A percentile compares a stretch with the other conserved stretches of the same genome.
These are phyloP conservation scores for Hypoxylon sp. DNA, from an alignment of 2,329 filamentous ascomycete species.

Conservation along the genomic window DNA sequence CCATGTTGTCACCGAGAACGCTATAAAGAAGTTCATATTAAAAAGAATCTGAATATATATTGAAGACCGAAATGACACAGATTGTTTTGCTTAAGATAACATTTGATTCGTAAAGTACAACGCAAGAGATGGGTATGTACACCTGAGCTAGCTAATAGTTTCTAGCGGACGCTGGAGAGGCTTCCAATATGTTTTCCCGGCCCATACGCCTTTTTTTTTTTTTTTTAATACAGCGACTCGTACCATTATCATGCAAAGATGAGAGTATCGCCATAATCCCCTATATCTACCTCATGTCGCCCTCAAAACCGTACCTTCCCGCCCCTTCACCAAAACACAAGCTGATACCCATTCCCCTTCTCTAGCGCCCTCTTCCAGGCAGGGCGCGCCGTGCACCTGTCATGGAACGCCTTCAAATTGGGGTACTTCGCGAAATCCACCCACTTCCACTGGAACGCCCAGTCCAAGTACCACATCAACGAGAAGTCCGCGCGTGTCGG, in stretches of 20 bases:
- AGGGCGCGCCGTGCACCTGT: slow-evolving; percentile 33
- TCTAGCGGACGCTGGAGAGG: too few relatives aligned
- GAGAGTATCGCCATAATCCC: background rate
- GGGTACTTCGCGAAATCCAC: slow-evolving; percentile 37
- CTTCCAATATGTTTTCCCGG: background rate
- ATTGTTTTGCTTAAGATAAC: background rate
- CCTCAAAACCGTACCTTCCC: background rate
- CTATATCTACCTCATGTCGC: too few relatives aligned
- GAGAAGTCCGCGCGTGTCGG: slow-evolving; percentile 44
- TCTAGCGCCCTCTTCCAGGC: slow-evolving; percentile 45
- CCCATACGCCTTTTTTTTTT: background rate
- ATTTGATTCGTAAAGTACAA: background rate
- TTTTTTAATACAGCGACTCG: background rate
- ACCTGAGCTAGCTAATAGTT: background rate
- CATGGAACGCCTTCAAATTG: slow-evolving; percentile 29
- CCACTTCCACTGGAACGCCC: slow-evolving; percentile 30
- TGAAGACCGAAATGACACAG: background rate
- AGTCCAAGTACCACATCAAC: slow-evolving; percentile 40
- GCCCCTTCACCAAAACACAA: slow-evolving; percentile 17
- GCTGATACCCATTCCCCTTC: slow-evolving; percentile 46
- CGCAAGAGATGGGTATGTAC: background rate
- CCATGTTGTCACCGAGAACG: background rate
- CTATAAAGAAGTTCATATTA: background rate
- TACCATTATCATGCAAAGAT: background rate
- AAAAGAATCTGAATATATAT: background rate